phyloP scores from a whole-genome alignment of 768 basidiomycete genomes.

The Austroboletus festivus region DNA sequence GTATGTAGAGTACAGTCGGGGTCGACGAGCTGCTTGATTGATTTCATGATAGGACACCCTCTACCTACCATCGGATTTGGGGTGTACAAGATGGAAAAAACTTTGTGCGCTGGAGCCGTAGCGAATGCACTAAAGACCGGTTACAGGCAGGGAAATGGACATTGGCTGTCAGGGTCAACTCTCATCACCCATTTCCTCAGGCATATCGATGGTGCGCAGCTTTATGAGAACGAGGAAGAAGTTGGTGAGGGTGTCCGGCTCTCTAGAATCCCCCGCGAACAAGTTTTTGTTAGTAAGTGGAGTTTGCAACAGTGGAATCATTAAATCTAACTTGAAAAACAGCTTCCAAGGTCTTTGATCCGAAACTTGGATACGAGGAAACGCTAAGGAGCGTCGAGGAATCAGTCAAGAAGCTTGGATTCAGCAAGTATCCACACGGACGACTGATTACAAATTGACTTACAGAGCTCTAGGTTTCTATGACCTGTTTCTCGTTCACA shows the following conservation, averaged over 20 bases:
- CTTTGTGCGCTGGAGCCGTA: conserved; percentile 14
- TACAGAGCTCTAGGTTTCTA: conserved; percentile 34
- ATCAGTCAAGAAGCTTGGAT: conserved; percentile 25
- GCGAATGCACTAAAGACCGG: conserved; percentile 21
- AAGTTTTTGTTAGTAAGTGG: conserved; percentile 30
- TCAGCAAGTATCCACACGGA: conserved; percentile 6
- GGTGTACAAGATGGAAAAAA: conserved; percentile 16
- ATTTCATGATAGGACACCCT: conserved; percentile 14
- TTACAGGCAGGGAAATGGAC: conserved; percentile 19
- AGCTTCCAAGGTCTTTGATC: conserved; percentile 23
- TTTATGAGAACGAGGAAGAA: conserved; percentile 24
- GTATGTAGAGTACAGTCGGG: not conserved
- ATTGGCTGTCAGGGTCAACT: not conserved
- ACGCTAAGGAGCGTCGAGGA: conserved; percentile 14
- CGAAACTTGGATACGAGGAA: conserved; percentile 14
- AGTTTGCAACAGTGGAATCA: not conserved
- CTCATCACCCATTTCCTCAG: conserved; percentile 9
- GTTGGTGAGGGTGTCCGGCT: conserved; percentile 27
- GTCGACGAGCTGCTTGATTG: not conserved
- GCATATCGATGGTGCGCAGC: conserved; percentile 27
- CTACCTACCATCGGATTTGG: conserved; percentile 29
- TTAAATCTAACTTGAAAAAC: not conserved
- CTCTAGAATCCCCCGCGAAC: conserved; percentile 22
- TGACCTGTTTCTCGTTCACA: conserved; percentile 48
- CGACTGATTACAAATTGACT: not conserved